Evolutionary conservation across 75 land plant genomes (phyloP).

Genomic region (Selaginella tamariscina): DNA sequence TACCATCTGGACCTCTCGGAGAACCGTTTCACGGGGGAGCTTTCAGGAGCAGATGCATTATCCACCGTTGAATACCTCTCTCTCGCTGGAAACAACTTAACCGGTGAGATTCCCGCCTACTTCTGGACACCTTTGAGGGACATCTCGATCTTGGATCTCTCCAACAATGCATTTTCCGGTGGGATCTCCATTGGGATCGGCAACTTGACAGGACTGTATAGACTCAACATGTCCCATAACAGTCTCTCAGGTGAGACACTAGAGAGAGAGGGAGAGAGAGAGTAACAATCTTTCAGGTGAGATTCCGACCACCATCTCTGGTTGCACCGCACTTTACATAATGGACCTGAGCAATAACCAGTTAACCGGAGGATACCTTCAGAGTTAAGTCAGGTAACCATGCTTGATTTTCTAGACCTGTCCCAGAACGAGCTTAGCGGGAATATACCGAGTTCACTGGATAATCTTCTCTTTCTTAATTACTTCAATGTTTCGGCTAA

Average conservation of each 20-base stretch:
- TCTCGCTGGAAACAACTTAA: background rate
- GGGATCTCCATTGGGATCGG: background rate
- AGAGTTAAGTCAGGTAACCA: background rate
- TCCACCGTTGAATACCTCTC: background rate
- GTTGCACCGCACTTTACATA: background rate
- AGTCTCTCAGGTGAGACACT: background rate
- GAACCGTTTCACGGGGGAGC: too few relatives aligned
- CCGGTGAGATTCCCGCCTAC: background rate
- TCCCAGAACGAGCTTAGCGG: background rate
- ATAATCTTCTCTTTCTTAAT: background rate
- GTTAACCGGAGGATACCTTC: background rate
- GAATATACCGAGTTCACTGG: background rate
- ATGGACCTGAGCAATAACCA: background rate
- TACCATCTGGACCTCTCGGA: background rate
- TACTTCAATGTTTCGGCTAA: background rate
- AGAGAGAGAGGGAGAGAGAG: too few relatives aligned
- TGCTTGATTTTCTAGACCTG: background rate
- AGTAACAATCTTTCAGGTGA: background rate
- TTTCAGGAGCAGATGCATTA: background rate
- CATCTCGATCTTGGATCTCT: background rate
- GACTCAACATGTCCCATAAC: background rate
- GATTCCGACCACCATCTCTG: background rate
- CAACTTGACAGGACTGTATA: background rate
- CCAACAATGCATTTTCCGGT: background rate
- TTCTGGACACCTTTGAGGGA: background rate